Evolutionary conservation across 2,329 filamentous ascomycete genomes (phyloP).

Genomic region (Ophiocordyceps sinensis): DNA sequence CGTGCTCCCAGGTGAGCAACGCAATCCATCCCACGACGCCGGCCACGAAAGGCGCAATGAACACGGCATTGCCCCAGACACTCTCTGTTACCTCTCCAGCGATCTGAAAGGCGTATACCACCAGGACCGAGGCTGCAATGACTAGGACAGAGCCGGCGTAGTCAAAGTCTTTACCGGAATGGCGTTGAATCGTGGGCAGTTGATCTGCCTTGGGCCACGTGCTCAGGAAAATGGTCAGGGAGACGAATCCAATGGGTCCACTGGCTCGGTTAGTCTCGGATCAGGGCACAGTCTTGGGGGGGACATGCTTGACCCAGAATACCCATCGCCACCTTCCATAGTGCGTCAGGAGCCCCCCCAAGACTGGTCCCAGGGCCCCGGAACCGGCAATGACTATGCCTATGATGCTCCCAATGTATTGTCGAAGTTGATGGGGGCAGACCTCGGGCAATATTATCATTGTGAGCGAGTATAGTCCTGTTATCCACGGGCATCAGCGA

Average conservation of each 20-base stretch:
- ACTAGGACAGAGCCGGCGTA: conserved; percentile 37
- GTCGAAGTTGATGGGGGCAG: conserved; percentile 22
- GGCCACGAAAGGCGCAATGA: conserved; percentile 15
- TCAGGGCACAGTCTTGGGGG: background rate
- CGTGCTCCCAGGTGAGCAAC: conserved; percentile 15
- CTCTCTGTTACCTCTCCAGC: conserved; percentile 19
- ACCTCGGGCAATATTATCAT: conserved; percentile 41
- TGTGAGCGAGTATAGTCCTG: conserved; percentile 38
- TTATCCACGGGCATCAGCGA: background rate
- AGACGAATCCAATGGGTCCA: conserved; percentile 32
- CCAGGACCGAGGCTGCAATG: conserved; percentile 35
- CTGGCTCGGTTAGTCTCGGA: conserved; percentile 13
- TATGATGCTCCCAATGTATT: conserved; percentile 30
- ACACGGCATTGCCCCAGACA: conserved; percentile 27
- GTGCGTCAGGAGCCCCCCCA: conserved; percentile 35
- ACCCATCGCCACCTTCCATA: conserved; percentile 38
- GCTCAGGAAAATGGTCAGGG: conserved; percentile 30
- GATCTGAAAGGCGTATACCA: conserved; percentile 44
- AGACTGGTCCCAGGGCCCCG: conserved; percentile 35
- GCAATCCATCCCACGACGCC: conserved; percentile 14
- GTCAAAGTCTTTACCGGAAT: conserved; percentile 36
- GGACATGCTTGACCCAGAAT: conserved; percentile 43
- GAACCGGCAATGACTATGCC: conserved; percentile 33
- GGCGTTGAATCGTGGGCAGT: conserved; percentile 21
- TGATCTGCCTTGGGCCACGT: conserved; percentile 33